Base-by-base conservation (phyloP, 257 asterid genomes). In the Gentiana straminea region DNA sequence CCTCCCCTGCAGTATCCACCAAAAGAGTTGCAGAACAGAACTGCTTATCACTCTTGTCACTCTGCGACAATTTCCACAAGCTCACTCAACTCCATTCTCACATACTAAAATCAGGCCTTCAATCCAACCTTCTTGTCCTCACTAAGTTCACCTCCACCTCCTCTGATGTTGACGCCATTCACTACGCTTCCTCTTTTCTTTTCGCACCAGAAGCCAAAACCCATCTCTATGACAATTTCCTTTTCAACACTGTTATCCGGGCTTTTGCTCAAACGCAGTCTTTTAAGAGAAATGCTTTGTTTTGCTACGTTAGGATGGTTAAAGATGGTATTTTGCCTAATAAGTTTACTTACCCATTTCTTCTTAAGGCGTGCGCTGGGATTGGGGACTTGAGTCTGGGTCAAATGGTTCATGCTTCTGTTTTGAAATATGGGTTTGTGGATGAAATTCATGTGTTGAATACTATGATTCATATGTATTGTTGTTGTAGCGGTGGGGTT, bases 351-450 rank as follows among this genome's bases (percentile, higher is more conserved):
- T 81, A 63, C 80, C 92, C 96, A 13, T 81, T 84, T 61, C 66
- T 86, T 58, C 75, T 84, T 47, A 84, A 84, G 81, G 96, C 96
- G 12, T 79, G 86, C 58, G 84, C 94, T 36, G 92, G 92, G 39
- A 63, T 81, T 43, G 34, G 75, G 53, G 81, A 75, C 52, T 54
- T 82, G 75, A 57, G 43, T 60, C 24, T 76, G 32, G 84, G 89
- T 46, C 62, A 64, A 62, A 62, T 53, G 49, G 75, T 84, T 61
- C 92, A 86, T 38, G 83, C 73, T 38, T 75, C 78, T 24, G 85
- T 78, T 57, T 8, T 65, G 37, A 84, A 82, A 64, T 64, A 66
- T 34, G 89, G 96, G 68, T 77, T 84, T 64, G 51, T 39, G 36
- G 73, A 58, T 6, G 84, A 78, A 64, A 50, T 50, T 6, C 80